These are phyloP conservation scores for Setaria italica DNA, from an alignment of 202 grass and related monocot species.

Conservation along the genomic window DNA sequence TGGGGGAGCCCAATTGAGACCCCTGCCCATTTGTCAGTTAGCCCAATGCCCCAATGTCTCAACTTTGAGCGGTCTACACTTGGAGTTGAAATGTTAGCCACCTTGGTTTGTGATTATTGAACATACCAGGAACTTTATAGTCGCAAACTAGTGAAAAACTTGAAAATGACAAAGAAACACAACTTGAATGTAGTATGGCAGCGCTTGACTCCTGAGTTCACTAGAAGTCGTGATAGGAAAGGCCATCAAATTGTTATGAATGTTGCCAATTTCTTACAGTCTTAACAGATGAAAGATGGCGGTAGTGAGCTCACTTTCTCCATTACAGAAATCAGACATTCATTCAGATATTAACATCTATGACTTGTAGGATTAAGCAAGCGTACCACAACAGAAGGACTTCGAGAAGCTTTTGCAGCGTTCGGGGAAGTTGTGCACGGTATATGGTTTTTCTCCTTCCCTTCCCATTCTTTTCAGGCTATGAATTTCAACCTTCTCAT, in stretches of 20 bases:
- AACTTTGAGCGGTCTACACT: not conserved
- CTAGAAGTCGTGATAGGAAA: not conserved
- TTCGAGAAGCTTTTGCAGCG: conserved; percentile 78
- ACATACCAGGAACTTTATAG: not conserved
- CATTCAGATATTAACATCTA: conserved; percentile 9
- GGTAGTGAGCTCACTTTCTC: not conserved
- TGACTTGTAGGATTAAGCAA: conserved; percentile 73
- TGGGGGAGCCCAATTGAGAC: not conserved
- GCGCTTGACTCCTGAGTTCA: not conserved
- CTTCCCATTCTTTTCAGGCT: not conserved
- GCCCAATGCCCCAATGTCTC: not conserved
- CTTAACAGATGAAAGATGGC: not conserved
- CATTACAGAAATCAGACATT: conserved; percentile 14
- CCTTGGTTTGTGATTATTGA: conserved; percentile 3
- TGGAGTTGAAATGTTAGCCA: not conserved
- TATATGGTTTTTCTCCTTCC: conserved; percentile 53
- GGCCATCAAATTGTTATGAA: not conserved
- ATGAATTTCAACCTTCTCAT: conserved; percentile 29
- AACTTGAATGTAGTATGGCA: not conserved
- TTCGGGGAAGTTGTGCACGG: conserved; percentile 86
- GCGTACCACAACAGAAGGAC: conserved; percentile 81
- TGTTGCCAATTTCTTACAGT: not conserved
- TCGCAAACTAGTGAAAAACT: not conserved
- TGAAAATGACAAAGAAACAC: not conserved
- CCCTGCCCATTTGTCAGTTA: not conserved